phyloP scores from a whole-genome alignment of 2,329 filamentous ascomycete species.

The Acephala macrosclerotiorum region DNA sequence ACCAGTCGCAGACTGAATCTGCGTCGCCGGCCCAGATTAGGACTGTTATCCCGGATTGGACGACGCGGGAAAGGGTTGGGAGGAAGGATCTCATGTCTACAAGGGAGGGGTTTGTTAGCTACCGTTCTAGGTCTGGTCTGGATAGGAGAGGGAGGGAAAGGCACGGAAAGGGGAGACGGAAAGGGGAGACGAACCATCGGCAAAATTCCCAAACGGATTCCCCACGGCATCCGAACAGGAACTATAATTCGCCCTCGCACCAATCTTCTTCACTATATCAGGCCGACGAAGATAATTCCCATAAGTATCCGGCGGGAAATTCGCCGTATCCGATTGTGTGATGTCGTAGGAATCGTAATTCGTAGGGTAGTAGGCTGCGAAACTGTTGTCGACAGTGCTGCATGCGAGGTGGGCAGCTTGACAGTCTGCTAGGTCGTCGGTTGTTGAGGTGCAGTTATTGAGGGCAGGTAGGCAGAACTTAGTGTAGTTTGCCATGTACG shows the following conservation, averaged over 20 bases:
- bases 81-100: slow-evolving; percentile 52
- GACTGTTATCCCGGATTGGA: slow-evolving; percentile 55
- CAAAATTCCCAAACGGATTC: neutral
- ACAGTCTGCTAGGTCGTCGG: neutral
- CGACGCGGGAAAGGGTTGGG: slow-evolving; percentile 51
- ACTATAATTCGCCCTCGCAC: neutral
- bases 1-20: slow-evolving; percentile 49
- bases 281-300: neutral
- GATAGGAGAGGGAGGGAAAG: neutral
- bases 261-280: neutral
- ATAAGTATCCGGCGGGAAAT: neutral
- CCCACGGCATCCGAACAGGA: neutral
- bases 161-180: neutral
- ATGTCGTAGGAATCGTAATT: slow-evolving; percentile 3
- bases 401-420: neutral
- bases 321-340: neutral
- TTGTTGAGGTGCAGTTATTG: neutral
- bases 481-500: neutral
- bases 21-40: slow-evolving; percentile 64
- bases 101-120: neutral
- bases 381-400: neutral
- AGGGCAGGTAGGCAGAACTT: neutral
- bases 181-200: neutral
- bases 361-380: neutral
- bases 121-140: too few species aligned